Evolutionary conservation across 352 stramenopile genomes (phyloP).

Genomic region (Phytophthora uliginosa): DNA sequence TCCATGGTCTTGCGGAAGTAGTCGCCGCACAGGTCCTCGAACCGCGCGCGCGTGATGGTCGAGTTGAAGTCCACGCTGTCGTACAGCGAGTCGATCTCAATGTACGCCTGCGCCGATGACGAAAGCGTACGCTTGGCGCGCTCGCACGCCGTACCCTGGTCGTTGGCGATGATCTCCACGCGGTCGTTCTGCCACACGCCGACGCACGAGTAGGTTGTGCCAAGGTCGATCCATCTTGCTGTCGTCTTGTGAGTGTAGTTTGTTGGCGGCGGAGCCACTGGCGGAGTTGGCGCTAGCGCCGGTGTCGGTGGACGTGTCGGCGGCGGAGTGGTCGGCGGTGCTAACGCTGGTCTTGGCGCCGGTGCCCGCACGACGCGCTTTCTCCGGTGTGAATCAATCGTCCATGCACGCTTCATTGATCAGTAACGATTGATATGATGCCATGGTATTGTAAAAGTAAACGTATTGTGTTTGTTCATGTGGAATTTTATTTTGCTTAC

Average conservation of each 20-base stretch:
- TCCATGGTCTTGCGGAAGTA: conserved; percentile 94
- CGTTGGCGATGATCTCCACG: conserved; percentile 97
- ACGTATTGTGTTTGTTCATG: too few species aligned
- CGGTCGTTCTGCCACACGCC: conserved; percentile 94
- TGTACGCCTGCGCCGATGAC: conserved; percentile 92
- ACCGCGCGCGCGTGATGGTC: conserved; percentile 92
- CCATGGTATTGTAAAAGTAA: too few species aligned
- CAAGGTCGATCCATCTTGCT: conserved; percentile 75
- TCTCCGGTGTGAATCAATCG: too few species aligned
- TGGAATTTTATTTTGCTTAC: too few species aligned
- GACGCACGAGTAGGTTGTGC: conserved; percentile 95
- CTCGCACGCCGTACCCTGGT: conserved; percentile 95
- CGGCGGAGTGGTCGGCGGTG: too few species aligned
- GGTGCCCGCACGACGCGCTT: too few species aligned
- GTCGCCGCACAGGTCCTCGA: conserved; percentile 91
- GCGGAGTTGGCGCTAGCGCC: too few species aligned
- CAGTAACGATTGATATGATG: too few species aligned
- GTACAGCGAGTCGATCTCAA: conserved; percentile 95
- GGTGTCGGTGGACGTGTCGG: too few species aligned
- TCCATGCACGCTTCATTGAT: too few species aligned
- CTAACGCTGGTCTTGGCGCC: too few species aligned
- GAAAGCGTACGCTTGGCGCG: conserved; percentile 95
- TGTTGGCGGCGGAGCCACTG: too few species aligned
- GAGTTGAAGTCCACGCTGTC: conserved; percentile 95
- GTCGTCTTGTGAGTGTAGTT: neutral